Evolutionary conservation across 2,329 filamentous ascomycete genomes (phyloP).

Genomic region (Stylonectria norvegica): DNA sequence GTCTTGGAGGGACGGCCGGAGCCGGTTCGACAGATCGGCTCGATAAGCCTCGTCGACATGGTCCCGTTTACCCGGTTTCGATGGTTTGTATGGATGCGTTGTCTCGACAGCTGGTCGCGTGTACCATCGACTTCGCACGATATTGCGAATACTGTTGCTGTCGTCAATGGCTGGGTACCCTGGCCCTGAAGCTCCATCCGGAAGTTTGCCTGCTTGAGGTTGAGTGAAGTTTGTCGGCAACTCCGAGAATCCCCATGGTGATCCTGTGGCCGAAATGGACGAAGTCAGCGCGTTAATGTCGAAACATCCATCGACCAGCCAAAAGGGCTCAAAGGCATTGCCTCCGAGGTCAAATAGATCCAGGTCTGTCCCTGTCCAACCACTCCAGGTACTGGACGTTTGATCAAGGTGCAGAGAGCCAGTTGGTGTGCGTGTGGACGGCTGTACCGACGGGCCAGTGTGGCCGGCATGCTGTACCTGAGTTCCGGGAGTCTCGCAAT

Average conservation of each 20-base stretch:
- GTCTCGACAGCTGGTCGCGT: neutral
- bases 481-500: too few relatives aligned
- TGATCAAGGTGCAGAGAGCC: too few relatives aligned
- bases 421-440: too few relatives aligned
- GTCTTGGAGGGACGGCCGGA: conserved; percentile 4
- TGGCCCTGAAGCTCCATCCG: neutral
- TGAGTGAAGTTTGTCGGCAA: neutral
- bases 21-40: conserved; percentile 6
- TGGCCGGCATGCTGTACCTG: too few relatives aligned
- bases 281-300: neutral
- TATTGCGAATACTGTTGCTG: neutral
- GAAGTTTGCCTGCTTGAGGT: neutral
- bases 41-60: conserved; percentile 11
- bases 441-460: too few relatives aligned
- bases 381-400: too few relatives aligned
- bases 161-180: neutral
- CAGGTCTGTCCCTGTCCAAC: neutral
- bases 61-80: neutral
- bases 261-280: neutral
- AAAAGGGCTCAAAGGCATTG: neutral
- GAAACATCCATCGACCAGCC: neutral
- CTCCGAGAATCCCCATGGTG: too few relatives aligned
- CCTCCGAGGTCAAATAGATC: neutral
- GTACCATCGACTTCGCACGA: neutral
- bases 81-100: neutral